A percentile compares a stretch with the other conserved stretches of the same genome.
phyloP scores from a whole-genome alignment of 768 basidiomycete genomes.

The Kockovaella imperatae region DNA sequence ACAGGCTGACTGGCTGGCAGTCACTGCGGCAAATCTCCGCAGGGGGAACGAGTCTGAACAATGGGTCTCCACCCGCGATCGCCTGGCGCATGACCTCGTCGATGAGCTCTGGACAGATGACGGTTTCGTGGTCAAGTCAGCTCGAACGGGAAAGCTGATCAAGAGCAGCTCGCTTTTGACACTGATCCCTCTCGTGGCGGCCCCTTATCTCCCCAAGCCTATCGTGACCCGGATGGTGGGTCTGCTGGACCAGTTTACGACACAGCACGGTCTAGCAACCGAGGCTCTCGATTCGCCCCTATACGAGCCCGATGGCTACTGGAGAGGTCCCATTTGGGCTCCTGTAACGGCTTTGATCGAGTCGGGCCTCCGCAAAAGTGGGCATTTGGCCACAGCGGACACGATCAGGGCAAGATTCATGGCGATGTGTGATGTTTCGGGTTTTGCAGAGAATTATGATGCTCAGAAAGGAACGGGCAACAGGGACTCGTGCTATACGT shows the following conservation, averaged over 20 bases:
- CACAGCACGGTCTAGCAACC: neutral
- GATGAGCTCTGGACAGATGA: neutral
- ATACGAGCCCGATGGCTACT: slow-evolving; percentile 3
- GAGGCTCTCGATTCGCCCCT: neutral
- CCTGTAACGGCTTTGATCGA: neutral
- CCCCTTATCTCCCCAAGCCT: neutral
- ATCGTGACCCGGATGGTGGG: neutral
- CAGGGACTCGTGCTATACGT: neutral
- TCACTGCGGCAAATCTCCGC: neutral
- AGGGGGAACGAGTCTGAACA: too few species aligned
- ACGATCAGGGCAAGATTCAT: neutral
- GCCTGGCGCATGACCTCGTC: neutral
- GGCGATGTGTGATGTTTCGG: neutral
- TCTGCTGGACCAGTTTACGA: neutral
- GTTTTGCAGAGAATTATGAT: slow-evolving; percentile 3
- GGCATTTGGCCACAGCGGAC: neutral
- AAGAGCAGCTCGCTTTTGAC: neutral
- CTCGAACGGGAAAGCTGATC: neutral
- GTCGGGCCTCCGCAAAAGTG: neutral
- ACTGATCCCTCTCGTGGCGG: neutral
- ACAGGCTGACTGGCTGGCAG: neutral
- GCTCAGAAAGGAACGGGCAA: neutral
- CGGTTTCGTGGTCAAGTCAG: neutral
- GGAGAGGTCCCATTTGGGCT: slow-evolving; percentile 2
- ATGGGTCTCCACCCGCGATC: neutral